Base-by-base conservation (phyloP, 805 yeast species). In the Nakazawaea laoshanensis region DNA sequence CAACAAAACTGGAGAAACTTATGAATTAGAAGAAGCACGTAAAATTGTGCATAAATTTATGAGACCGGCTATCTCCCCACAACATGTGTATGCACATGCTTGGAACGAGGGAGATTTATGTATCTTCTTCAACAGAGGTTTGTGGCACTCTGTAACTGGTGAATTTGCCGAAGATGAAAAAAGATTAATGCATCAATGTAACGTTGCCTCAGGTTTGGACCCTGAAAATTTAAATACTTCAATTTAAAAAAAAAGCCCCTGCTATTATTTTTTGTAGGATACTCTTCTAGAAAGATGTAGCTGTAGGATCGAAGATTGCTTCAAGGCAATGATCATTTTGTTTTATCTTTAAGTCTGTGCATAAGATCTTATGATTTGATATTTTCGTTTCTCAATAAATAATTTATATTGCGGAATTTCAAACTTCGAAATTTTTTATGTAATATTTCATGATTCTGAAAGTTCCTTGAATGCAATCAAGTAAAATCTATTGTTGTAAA, bases 111-210 rank as follows among this genome's bases (percentile, higher is more conserved):
- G 95, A 36, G 95, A 86, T 48, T 67, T 86, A 49, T 92, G 84
- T 22, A 77, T 86, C 36, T 86, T 86, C 65, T 85, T 67, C 59
- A 86, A 86, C 65, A 69, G 89, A 52, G 95, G 95, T 27, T 88
- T 86, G 8, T 82, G 89, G 81, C 95, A 86, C 52, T 75, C 89
- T 2, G 95, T 86, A 20, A 85, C 95, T 11, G 94, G 95, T 33
- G 94, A 85, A 56, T 79, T 86, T 57, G 77, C 71, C 13, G 68
- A 69, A 13, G 84, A 80, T 30, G 92, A 85, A 50, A 74, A 72
- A 47, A 72, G 95, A 55, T 64, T 86, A 50, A 85, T 86, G 94
- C 95, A 86, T 52, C 95, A 86, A 61, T 86, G 95, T 60, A 86
- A 86, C 59, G 82, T 86, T 52, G 94, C 95, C 14, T 73, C 85